phyloP scores from a whole-genome alignment of 2,329 filamentous ascomycete species.

The Fusarium euwallaceae region DNA sequence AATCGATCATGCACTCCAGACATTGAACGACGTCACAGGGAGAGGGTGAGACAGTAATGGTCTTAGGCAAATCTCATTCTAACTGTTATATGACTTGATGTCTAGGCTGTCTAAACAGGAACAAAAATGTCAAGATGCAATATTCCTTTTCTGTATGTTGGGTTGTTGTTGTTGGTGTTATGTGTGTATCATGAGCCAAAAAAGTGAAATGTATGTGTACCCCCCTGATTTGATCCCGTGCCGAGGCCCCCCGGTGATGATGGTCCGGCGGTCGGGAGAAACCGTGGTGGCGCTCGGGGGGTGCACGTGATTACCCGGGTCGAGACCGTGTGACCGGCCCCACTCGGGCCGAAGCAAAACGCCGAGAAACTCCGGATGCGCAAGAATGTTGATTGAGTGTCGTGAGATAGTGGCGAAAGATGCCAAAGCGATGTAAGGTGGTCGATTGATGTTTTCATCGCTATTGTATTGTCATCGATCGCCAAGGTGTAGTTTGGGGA shows the following conservation, averaged over 20 bases:
- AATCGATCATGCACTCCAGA: constrained; percentile 1
- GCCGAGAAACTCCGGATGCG: constrained; percentile 32
- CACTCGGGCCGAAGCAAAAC: constrained; percentile 33
- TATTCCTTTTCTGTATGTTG: background rate
- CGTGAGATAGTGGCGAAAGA: background rate
- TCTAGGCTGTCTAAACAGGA: constrained; percentile 31
- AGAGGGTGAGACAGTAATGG: background rate
- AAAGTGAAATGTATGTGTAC: constrained; percentile 6
- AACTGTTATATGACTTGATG: constrained; percentile 25
- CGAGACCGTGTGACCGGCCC: constrained; percentile 29
- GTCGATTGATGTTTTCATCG: background rate
- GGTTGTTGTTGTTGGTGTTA: background rate
- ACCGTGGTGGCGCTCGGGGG: constrained; percentile 21
- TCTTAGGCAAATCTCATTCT: constrained; percentile 24
- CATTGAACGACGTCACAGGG: background rate
- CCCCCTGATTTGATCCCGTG: background rate
- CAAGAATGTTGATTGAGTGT: constrained; percentile 13
- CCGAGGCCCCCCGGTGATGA: background rate
- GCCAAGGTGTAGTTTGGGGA: background rate
- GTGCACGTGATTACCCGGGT: constrained; percentile 37
- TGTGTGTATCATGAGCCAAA: constrained; percentile 3
- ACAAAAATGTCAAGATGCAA: background rate
- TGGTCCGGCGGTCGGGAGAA: constrained; percentile 24
- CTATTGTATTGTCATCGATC: constrained; percentile 5
- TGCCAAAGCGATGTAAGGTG: background rate